These are phyloP conservation scores for Fragaria nilgerrensis DNA, from an alignment of 306 rosid species.

Conservation along the genomic window DNA sequence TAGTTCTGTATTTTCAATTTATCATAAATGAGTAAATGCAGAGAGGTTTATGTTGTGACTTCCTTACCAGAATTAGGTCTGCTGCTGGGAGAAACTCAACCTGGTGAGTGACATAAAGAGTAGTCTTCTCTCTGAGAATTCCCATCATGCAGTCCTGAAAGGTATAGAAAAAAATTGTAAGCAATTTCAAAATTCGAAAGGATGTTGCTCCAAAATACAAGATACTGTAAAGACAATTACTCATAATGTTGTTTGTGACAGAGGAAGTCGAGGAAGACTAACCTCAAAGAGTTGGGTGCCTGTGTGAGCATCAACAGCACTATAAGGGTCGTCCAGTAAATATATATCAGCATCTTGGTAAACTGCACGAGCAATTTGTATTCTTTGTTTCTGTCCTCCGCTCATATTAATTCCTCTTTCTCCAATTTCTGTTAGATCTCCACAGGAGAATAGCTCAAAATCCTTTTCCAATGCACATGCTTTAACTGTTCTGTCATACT, in stretches of 20 bases:
- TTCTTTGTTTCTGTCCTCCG: slow-evolving; percentile 98
- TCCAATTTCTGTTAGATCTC: slow-evolving; percentile 90
- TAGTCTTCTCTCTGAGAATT: slow-evolving; percentile 73
- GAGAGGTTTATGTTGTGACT: slow-evolving; percentile 1
- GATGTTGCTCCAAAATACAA: slow-evolving; percentile 4
- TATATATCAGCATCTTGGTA: slow-evolving; percentile 89
- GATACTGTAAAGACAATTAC: not conserved
- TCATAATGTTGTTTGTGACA: not conserved
- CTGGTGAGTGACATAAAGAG: slow-evolving; percentile 88
- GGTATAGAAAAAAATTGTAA: not conserved
- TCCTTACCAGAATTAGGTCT: slow-evolving; percentile 77
- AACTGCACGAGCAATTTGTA: slow-evolving; percentile 89
- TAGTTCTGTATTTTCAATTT: not conserved
- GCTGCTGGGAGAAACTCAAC: slow-evolving; percentile 99
- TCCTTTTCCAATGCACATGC: slow-evolving; percentile 92
- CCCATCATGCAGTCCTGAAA: slow-evolving; percentile 91
- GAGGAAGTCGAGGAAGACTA: not conserved
- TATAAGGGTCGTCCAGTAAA: slow-evolving; percentile 88
- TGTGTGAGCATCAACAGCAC: slow-evolving; percentile 98
- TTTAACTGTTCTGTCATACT: slow-evolving; percentile 62
- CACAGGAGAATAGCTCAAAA: slow-evolving; percentile 74
- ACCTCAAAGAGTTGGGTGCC: slow-evolving; percentile 92
- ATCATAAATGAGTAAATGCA: slow-evolving; percentile 1
- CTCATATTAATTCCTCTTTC: slow-evolving; percentile 98
- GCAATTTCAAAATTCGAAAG: slow-evolving; percentile 6